Base-by-base conservation (phyloP, 441 rosid genomes). In the Erodium chrysanthum region DNA sequence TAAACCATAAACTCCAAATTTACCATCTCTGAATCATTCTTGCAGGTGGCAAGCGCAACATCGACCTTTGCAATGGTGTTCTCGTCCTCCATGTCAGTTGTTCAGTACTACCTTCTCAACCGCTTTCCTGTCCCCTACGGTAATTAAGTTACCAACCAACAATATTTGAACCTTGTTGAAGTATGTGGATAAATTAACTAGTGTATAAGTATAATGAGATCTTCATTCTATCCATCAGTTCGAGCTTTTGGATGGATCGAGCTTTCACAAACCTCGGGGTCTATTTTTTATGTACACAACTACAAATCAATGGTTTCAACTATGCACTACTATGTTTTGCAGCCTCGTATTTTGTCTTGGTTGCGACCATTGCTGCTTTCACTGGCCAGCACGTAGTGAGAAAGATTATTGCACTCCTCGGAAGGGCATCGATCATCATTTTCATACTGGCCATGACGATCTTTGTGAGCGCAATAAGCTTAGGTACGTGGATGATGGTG, bases 31-130 rank as follows among this genome's bases (percentile, higher is more conserved):
- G 29, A 3, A 25, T 25, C 29, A 25, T 90, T 2, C 23, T 1
- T 54, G 68, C 81, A 87, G 90, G 93, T 88, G 60, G 79, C 93
- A 65, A 88, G 93, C 76, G 90, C 93, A 67, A 88, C 93, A 37
- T 86, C 93, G 18, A 85, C 93, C 70, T 84, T 85, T 75, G 93
- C 89, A 20, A 87, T 87, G 93, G 80, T 82, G 31, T 87, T 87
- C 73, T 87, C 90, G 21, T 84, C 93, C 50, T 85, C 93, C 3
- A 87, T 87, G 88, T 87, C 90, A 23, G 93, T 87, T 7, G 75
- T 87, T 6, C 90, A 87, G 72, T 87, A 87, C 71, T 87, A 87
- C 79, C 90, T 87, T 73, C 88, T 87, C 42, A 83, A 84, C 71
- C 88, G 90, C 18, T 87, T 87, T 72, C 93, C 93, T 0, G 81